Base-by-base conservation (phyloP, 352 stramenopile species). In the Phytophthora lateralis region DNA sequence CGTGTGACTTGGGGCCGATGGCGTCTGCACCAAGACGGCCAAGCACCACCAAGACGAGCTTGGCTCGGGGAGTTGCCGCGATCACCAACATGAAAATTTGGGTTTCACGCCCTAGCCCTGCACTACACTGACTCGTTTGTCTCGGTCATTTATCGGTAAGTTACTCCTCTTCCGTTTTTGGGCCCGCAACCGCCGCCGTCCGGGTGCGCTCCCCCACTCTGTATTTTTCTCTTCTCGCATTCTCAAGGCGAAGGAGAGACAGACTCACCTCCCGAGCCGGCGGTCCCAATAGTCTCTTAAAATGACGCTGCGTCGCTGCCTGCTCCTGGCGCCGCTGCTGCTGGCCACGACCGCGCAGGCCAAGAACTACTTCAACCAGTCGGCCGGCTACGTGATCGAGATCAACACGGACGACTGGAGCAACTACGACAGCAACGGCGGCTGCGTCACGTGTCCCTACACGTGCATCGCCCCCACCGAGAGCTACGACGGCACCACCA, bases 401-500 rank as follows among this genome's bases (percentile, higher is more conserved):
- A 87, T 93, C 52, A 67, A 47, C 29, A 89, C 85, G 44, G 73
- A 66, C 15, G 80, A 90, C 55, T 96, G 87, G 87, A 89, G 76
- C 62, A 96, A 96, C 74, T 92, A 90, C 73, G 80, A 85, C 32
- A 27, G 68, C 6, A 82, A 92, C n/a, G 82, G 87, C 44, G 87
- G 87, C 53, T 94, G 87, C 58, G 83, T 94, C 34, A 96, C 87
- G 44, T 96, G 87, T 37, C 87, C 87, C 1, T 96, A 94, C 75
- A 94, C 87, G 49, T 96, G 87, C 60, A 77, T 96, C 38, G 80
- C 83, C 44, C 83, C 76, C 20, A 69, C 73, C 6, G 88, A 78
- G 24, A 87, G 83, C 39, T 89, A 87, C 26, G 85, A 89, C 53
- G 87, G 85, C 49, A 86, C 82, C 21, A 85, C 78, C 52, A 85